Evolutionary conservation across 2,329 filamentous ascomycete species (phyloP), one percentile per base, ranked within the genome.

Genomic region (Pezicula neosporulosa): DNA sequence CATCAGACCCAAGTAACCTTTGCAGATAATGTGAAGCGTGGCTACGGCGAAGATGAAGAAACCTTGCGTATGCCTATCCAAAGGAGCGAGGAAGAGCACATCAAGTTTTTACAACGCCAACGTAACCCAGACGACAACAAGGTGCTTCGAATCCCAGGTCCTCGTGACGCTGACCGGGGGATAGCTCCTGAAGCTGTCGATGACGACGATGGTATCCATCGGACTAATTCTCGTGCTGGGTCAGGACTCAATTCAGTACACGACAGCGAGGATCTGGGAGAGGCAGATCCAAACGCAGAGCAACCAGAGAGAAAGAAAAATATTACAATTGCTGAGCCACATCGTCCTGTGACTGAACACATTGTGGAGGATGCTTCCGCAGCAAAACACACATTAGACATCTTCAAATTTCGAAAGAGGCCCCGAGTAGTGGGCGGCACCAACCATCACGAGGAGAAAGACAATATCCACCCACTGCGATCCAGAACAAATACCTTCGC

Each of bases 71-170:
- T 86, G 9, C 80, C 81, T 1, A 68, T 72, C 4, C 75, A 72
- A 44, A 67, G 81, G 44, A 75, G 78, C 33, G 77, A 87, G 42
- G 87, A 90, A 49, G 87, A 92, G 55, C 90, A 96, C 63, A 95
- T 97, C 63, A 88, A 88, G 6, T 94, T 97, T 62, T 68, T 97
- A 13, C 84, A 96, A 67, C 86, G 87, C 30, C 93, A 97, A 67
- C 82, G 91, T 36, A 86, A 89, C 50, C 77, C 76, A 2, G 83
- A 84, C 55, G 85, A 88, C 50, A 86, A 83, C 48, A 84, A 85
- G 33, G 83, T 91, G 0, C 73, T 97, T 41, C 86, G 90, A 38
- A 97, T 99, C 61, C 94, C 94, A 0, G 92, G 92, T 18, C 94
- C 94, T 1, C 79, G 92, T 60, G 94, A 97, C 64, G 92, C 87